Conservation (phyloP, 2,329 filamentous ascomycete genomes). For the Nemania sp. region DNA sequence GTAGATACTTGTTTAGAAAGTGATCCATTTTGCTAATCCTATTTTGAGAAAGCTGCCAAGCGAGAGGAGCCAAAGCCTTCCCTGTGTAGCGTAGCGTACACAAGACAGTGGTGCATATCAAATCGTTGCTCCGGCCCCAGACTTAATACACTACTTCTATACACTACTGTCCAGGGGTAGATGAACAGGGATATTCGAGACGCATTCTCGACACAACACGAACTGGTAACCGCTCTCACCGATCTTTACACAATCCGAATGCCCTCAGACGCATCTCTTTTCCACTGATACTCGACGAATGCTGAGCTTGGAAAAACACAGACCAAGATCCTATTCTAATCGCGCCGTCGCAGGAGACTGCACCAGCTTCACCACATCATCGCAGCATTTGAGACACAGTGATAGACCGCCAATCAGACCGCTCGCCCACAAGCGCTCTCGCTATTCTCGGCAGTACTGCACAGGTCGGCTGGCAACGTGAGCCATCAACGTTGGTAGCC, state of each 20-base stretch:
- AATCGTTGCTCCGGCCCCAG: conserved; percentile 29
- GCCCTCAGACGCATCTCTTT: conserved; percentile 37
- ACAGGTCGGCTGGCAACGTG: conserved; percentile 16
- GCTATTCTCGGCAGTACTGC: conserved; percentile 18
- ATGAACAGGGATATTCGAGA: conserved; percentile 42
- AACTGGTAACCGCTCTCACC: conserved; percentile 33
- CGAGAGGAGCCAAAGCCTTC: conserved; percentile 25
- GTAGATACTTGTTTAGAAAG: background rate
- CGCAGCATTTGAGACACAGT: conserved; percentile 10
- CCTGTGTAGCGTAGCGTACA: conserved; percentile 20
- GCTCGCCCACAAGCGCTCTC: conserved; percentile 13
- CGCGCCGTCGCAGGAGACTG: background rate
- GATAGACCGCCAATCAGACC: conserved; percentile 22
- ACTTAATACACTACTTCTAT: too few relatives aligned
- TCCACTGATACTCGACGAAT: conserved; percentile 27
- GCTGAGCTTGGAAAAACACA: conserved; percentile 5
- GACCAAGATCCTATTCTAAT: conserved; percentile 16
- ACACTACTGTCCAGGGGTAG: conserved; percentile 22
- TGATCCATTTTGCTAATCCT: conserved; percentile 23
- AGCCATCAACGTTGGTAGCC: conserved; percentile 14
- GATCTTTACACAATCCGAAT: conserved; percentile 36
- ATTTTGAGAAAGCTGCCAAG: conserved; percentile 30
- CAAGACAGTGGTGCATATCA: conserved; percentile 34
- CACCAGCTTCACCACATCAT: conserved; percentile 4
- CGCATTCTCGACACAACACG: conserved; percentile 45